These are phyloP conservation scores for Talaromyces ruber DNA, from an alignment of 495 filamentous ascomycete species.

Conservation along the genomic window DNA sequence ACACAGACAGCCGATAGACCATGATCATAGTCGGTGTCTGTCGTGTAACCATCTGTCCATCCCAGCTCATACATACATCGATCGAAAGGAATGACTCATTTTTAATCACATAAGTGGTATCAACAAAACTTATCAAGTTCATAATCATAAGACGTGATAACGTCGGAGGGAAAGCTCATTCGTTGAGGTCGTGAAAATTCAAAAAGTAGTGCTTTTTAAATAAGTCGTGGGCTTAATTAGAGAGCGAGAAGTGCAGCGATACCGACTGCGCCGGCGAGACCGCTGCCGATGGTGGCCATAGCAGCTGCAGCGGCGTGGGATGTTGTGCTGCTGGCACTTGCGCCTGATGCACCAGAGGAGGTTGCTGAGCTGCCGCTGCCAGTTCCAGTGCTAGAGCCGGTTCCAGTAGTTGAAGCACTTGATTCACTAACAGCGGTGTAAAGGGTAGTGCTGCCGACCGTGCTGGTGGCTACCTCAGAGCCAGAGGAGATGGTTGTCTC, in stretches of 20 bases:
- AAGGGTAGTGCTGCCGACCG: constrained; percentile 5
- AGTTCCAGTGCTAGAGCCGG: constrained; percentile 3
- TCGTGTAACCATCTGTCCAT: not conserved
- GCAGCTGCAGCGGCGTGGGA: constrained; percentile 20
- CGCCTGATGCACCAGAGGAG: constrained; percentile 5
- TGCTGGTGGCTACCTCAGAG: not conserved
- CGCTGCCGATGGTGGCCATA: constrained; percentile 26
- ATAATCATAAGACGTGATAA: constrained; percentile 1
- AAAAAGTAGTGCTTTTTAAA: not conserved
- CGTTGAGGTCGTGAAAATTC: too few species aligned
- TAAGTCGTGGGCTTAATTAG: constrained; percentile 12
- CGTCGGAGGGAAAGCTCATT: not conserved
- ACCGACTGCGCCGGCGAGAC: constrained; percentile 28
- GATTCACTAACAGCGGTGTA: not conserved
- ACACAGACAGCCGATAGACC: not conserved
- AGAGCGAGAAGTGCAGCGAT: constrained; percentile 33
- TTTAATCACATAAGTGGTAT: not conserved
- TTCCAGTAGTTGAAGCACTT: constrained; percentile 2
- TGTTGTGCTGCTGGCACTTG: constrained; percentile 13
- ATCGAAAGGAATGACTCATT: not conserved
- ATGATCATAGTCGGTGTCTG: not conserved
- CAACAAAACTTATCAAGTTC: not conserved
- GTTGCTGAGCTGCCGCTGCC: not conserved
- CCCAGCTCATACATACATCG: not conserved
- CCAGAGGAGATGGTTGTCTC: not conserved